phyloP scores from a whole-genome alignment of 148 eudicot genomes.

The Rhododendron ovatum region DNA sequence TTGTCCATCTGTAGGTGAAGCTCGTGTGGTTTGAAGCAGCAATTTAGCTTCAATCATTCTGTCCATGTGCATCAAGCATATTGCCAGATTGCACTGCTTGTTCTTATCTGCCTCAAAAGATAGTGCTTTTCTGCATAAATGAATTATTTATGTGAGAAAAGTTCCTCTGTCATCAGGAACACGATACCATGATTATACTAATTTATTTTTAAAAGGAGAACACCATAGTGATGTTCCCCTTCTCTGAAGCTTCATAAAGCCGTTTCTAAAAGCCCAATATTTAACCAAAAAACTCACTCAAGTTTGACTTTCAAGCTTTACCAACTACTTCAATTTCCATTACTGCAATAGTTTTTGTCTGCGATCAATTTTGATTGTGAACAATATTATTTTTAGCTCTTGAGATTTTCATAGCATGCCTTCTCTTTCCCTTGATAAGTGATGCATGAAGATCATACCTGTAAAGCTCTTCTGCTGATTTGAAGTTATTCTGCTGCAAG shows the following conservation, averaged over 20 bases:
- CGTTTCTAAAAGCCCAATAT: neutral
- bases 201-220: neutral
- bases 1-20: constrained; percentile 26
- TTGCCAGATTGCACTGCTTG: constrained; percentile 87
- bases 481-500: constrained; percentile 59
- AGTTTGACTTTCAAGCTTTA: neutral
- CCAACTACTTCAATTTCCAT: neutral
- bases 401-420: neutral
- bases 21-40: constrained; percentile 50
- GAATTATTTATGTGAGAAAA: neutral
- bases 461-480: constrained; percentile 69
- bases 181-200: neutral
- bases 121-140: constrained; percentile 63
- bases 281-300: neutral
- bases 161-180: neutral
- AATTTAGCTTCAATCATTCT: constrained; percentile 60
- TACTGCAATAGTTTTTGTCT: neutral
- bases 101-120: constrained; percentile 74
- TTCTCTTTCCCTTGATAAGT: neutral
- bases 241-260: neutral
- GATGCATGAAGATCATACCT: constrained; percentile 34
- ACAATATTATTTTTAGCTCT: neutral
- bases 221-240: neutral
- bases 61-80: constrained; percentile 74
- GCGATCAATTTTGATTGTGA: neutral